These are phyloP conservation scores for Hypoxylon sp. DNA, from an alignment of 2,329 filamentous ascomycete genomes.

Conservation along the genomic window DNA sequence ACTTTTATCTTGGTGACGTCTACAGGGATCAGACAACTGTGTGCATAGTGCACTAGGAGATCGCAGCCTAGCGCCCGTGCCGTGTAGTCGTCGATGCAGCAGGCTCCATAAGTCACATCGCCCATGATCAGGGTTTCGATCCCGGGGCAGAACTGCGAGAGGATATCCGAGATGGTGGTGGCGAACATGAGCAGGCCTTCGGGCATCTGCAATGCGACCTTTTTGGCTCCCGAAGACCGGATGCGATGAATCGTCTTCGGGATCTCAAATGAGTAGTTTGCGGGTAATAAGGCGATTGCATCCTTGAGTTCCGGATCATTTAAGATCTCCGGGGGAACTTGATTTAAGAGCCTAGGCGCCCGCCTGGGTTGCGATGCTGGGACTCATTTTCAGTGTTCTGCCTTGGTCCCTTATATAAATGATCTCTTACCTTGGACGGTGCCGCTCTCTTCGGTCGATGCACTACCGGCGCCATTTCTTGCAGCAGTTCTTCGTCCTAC, in stretches of 20 bases:
- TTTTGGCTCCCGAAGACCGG: constrained; percentile 81
- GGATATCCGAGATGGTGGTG: constrained; percentile 96
- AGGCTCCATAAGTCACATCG: constrained; percentile 98
- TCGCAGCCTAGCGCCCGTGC: constrained; percentile 95
- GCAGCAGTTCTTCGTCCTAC: constrained; percentile 81
- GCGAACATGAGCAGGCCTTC: constrained; percentile 96
- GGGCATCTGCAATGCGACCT: constrained; percentile 95
- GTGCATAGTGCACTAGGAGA: constrained; percentile 94
- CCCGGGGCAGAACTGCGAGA: constrained; percentile 93
- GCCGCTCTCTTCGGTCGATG: constrained; percentile 70
- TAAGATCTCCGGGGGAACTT: constrained; percentile 89
- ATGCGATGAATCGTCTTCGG: constrained; percentile 98
- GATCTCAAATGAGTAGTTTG: constrained; percentile 99
- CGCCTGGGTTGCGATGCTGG: constrained; percentile 80
- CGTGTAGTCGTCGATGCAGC: constrained; percentile 99
- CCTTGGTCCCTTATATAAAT: neutral
- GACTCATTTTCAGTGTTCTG: constrained; percentile 14
- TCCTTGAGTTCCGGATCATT: constrained; percentile 88
- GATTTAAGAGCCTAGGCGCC: constrained; percentile 86
- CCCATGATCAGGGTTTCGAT: constrained; percentile 98
- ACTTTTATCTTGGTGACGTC: constrained; percentile 98
- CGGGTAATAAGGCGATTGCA: constrained; percentile 87
- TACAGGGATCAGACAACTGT: constrained; percentile 95
- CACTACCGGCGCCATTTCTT: constrained; percentile 57
- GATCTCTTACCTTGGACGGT: constrained; percentile 75